Base-by-base conservation (phyloP, 495 filamentous ascomycete genomes). In the Xylaria acuta region DNA sequence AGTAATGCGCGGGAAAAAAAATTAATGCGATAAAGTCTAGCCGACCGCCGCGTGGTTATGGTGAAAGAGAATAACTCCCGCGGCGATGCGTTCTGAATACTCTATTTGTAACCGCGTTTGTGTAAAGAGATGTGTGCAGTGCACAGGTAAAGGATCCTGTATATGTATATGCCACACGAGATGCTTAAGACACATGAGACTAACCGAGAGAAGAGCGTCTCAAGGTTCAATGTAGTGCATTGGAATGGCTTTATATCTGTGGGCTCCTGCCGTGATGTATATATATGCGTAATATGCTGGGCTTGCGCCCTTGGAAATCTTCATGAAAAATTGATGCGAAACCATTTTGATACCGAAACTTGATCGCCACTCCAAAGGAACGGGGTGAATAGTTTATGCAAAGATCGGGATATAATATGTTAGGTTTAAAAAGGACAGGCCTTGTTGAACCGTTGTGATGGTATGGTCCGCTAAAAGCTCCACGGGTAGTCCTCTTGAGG, bases 291-390 rank as follows among this genome's bases (percentile, higher is more conserved):
- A 72, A 71, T 73, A 70, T 74, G 62, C 16, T 73, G 72, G 75
- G 77, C 77, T 77, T 66, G 77, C 77, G 77, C 75, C 75, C 68
- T 74, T 51, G 70, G 25, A 72, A 60, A 77, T 77, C 75, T 79
- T 79, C 27, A 60, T 64, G 30, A 63, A 67, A 77, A 63, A 71
- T 68, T 72, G 68, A 75, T 69, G 67, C 56, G 53, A 76, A 75
- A 47, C 59, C 72, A 6, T 58, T 56, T 65, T 73, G 47, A 64
- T 72, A 25, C 38, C 64, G 64, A 70, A 67, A 7, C 34, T 49
- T 63, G 59, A 38, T 56, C 27, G 45, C 20, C 25, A 22, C 41
- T 47, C 41, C 40, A 30, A 64, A 41, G 40, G 18, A 47, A 53
- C 8, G 43, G 38, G 20, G 32, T 38, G 60, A 47, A n/a, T 67